Evolutionary conservation across 2,329 filamentous ascomycete genomes (phyloP).

Genomic region (Colletotrichum incanum): DNA sequence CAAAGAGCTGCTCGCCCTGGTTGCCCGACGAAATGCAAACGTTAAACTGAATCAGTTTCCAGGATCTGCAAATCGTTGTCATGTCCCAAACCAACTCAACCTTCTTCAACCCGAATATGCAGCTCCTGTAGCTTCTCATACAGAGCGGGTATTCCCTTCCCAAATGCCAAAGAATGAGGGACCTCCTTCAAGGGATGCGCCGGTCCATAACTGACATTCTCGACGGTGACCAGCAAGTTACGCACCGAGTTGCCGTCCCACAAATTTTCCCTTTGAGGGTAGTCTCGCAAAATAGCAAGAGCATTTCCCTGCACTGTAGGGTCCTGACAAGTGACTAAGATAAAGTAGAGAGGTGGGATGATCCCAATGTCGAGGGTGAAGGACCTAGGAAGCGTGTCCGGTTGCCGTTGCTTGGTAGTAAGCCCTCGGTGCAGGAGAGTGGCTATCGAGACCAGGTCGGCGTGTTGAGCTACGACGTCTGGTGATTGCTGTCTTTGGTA

Average conservation of each 20-base stretch:
- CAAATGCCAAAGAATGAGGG: conserved; percentile 18
- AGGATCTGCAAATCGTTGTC: conserved; percentile 56
- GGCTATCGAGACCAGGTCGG: conserved; percentile 23
- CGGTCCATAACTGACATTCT: conserved; percentile 13
- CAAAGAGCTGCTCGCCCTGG: neutral
- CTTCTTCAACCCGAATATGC: conserved; percentile 7
- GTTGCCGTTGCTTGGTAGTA: conserved; percentile 11
- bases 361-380: conserved; percentile 38
- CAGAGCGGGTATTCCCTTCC: conserved; percentile 28
- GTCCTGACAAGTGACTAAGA: conserved; percentile 25
- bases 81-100: neutral
- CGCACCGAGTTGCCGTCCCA: conserved; percentile 29
- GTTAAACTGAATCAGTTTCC: neutral
- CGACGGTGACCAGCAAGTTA: conserved; percentile 27
- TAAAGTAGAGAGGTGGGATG: conserved; percentile 30
- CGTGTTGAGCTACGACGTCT: conserved; percentile 15
- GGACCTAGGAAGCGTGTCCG: conserved; percentile 13
- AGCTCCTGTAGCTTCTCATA: conserved; percentile 30
- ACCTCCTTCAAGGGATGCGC: conserved; percentile 16
- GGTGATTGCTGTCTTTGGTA: conserved; percentile 10
- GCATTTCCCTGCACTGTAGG: conserved; percentile 17
- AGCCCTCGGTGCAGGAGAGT: conserved; percentile 22
- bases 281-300: conserved; percentile 26
- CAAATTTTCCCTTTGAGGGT: conserved; percentile 24
- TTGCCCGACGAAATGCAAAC: neutral